Conservation (phyloP, 2,329 filamentous ascomycete species). For the Sphaceloma murrayae region DNA sequence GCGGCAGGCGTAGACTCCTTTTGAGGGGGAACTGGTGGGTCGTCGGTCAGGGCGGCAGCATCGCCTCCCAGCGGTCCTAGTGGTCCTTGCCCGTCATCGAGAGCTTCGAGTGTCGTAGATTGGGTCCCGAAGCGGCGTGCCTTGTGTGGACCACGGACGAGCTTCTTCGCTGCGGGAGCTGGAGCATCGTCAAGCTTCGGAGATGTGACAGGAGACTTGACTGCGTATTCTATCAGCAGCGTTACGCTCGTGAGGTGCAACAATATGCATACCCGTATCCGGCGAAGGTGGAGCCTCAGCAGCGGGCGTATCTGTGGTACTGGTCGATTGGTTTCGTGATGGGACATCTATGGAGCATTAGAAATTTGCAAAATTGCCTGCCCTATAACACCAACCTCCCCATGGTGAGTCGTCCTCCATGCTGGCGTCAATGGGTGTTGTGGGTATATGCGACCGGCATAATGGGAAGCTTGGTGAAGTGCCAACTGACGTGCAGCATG, state of each 20-base stretch:
- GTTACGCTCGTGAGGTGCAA: not conserved
- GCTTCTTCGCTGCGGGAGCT: constrained; percentile 22
- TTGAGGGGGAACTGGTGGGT: constrained; percentile 54
- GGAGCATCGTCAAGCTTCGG: constrained; percentile 15
- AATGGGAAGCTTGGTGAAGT: constrained; percentile 1
- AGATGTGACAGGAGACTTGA: constrained; percentile 3
- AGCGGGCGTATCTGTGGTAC: constrained; percentile 33
- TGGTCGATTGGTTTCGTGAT: constrained; percentile 35
- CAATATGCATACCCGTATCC: constrained; percentile 3
- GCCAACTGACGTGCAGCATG: constrained; percentile 10
- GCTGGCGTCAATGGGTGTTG: constrained; percentile 2
- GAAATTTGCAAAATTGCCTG: constrained; percentile 3
- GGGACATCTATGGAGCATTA: constrained; percentile 39
- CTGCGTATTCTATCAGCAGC: not conserved
- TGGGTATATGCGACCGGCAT: not conserved
- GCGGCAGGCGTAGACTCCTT: constrained; percentile 45
- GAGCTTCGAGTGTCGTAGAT: constrained; percentile 66
- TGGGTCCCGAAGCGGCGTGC: constrained; percentile 58
- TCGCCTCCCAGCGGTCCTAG: constrained; percentile 57
- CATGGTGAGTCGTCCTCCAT: constrained; percentile 21
- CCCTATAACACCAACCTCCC: constrained; percentile 16
- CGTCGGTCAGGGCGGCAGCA: constrained; percentile 37
- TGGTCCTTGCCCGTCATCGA: constrained; percentile 66
- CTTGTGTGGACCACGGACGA: constrained; percentile 31
- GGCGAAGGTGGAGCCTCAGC: constrained; percentile 20